Conservation (phyloP, 2,329 filamentous ascomycete species). For the Sporothrix brunneoviolacea region DNA sequence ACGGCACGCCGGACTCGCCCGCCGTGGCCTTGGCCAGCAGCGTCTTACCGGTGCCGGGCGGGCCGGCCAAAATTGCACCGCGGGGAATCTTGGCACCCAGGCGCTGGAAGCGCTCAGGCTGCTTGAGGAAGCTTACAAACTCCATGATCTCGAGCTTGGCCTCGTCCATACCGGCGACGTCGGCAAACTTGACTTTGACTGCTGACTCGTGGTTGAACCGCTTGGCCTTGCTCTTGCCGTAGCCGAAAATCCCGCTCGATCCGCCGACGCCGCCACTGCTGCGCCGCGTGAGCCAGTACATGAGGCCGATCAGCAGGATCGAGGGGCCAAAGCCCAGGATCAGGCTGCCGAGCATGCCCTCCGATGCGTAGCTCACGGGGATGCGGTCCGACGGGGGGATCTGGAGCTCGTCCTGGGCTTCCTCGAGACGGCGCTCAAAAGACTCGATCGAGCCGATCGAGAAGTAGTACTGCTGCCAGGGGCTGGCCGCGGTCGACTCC, state of each 20-base stretch:
- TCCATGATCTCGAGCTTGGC: constrained; percentile 99
- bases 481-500: constrained; percentile 61
- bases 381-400: constrained; percentile 87
- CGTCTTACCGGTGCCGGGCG: constrained; percentile 97
- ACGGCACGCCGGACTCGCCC: constrained; percentile 92
- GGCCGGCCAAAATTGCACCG: constrained; percentile 93
- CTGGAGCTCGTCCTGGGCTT: constrained; percentile 77
- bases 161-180: constrained; percentile 97
- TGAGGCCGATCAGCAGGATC: constrained; percentile 72
- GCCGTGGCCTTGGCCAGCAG: constrained; percentile 94
- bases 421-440: constrained; percentile 83
- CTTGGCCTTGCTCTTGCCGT: constrained; percentile 92
- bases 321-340: constrained; percentile 79
- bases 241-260: constrained; percentile 80
- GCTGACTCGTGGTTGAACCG: constrained; percentile 96
- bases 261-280: constrained; percentile 54
- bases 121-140: constrained; percentile 94
- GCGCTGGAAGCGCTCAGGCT: constrained; percentile 85
- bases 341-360: constrained; percentile 67
- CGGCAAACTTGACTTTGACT: constrained; percentile 92
- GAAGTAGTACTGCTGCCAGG: constrained; percentile 82
- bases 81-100: constrained; percentile 96
- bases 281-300: constrained; percentile 73
- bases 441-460: constrained; percentile 90
- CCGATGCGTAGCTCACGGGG: constrained; percentile 78